Conservation (phyloP, 108 stramenopile genomes). For the Cafeteria roenbergensis region DNA sequence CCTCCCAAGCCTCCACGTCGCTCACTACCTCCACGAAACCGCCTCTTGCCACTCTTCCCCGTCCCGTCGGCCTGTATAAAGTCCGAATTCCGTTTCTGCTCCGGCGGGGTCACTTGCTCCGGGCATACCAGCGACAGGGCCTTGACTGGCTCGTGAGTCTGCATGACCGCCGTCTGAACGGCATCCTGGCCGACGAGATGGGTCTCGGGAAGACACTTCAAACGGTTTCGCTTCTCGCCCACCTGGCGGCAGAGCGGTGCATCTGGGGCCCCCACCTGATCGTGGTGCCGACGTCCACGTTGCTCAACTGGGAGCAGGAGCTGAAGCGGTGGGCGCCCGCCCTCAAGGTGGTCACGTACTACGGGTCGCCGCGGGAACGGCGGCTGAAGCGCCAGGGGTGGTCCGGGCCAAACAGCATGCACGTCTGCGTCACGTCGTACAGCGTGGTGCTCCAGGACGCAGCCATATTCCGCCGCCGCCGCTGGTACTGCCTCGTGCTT, state of each 20-base stretch:
- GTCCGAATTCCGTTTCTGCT: slow-evolving; percentile 32
- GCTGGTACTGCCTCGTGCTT: slow-evolving; percentile 91
- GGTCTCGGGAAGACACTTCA: slow-evolving; percentile 86
- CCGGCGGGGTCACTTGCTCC: slow-evolving; percentile 46
- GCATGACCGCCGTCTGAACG: slow-evolving; percentile 79
- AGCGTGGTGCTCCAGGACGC: slow-evolving; percentile 91
- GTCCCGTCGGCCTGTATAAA: neutral
- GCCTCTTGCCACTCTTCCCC: no score
- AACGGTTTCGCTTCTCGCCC: slow-evolving; percentile 81
- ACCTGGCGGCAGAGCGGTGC: slow-evolving; percentile 75
- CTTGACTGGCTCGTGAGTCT: slow-evolving; percentile 89
- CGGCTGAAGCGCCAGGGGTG: slow-evolving; percentile 79
- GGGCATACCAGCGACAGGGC: slow-evolving; percentile 84
- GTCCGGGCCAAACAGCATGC: slow-evolving; percentile 67
- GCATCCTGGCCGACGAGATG: slow-evolving; percentile 98
- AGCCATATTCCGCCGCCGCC: slow-evolving; percentile 75
- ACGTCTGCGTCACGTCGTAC: slow-evolving; percentile 89
- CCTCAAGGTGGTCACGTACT: slow-evolving; percentile 82
- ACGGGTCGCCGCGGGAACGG: slow-evolving; percentile 74
- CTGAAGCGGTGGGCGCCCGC: slow-evolving; percentile 81
- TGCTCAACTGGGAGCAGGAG: slow-evolving; percentile 96
- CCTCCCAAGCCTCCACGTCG: neutral
- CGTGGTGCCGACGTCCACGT: slow-evolving; percentile 83
- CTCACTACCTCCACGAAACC: no score
- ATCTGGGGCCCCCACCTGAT: slow-evolving; percentile 98